Conservation (phyloP, 2,329 filamentous ascomycete genomes). For the Fusarium praegraminearum region DNA sequence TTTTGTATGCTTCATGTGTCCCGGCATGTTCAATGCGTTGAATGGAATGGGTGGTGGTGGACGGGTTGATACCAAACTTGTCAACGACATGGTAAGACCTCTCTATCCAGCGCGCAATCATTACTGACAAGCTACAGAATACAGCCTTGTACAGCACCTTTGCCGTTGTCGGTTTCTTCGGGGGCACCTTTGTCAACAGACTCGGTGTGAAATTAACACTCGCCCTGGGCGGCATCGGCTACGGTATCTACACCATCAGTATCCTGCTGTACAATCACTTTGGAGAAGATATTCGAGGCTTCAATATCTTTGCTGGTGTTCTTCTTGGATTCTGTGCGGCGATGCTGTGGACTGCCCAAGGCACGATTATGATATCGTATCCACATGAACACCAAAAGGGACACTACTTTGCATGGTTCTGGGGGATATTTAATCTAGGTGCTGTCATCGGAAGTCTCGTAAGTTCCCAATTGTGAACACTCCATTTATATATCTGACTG, state of each 20-base stretch:
- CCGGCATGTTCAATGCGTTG: slow-evolving; percentile 78
- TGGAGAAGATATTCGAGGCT: slow-evolving; percentile 46
- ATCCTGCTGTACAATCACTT: slow-evolving; percentile 77
- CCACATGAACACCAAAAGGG: slow-evolving; percentile 85
- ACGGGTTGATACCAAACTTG: slow-evolving; percentile 59
- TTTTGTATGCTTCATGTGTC: slow-evolving; percentile 69
- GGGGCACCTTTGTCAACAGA: slow-evolving; percentile 80
- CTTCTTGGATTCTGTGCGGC: slow-evolving; percentile 83
- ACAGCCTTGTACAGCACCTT: slow-evolving; percentile 79
- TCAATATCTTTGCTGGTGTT: slow-evolving; percentile 75
- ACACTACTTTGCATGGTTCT: slow-evolving; percentile 89
- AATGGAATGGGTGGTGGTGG: slow-evolving; percentile 72
- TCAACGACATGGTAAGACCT: slow-evolving; percentile 48
- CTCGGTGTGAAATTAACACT: slow-evolving; percentile 76
- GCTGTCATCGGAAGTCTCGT: slow-evolving; percentile 83
- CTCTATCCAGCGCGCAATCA: accelerated
- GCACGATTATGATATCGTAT: slow-evolving; percentile 90
- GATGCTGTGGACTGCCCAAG: slow-evolving; percentile 84
- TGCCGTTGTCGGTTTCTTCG: slow-evolving; percentile 73
- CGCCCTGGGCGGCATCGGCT: slow-evolving; percentile 78
- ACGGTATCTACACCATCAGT: slow-evolving; percentile 75
- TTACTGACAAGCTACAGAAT: background rate
- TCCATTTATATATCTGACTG: accelerated
- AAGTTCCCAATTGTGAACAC: slow-evolving; percentile 26
- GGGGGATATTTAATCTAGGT: slow-evolving; percentile 94